Evolutionary conservation across 1,284 basidiomycete genomes (phyloP).

Genomic region (Athelia psychrophila): DNA sequence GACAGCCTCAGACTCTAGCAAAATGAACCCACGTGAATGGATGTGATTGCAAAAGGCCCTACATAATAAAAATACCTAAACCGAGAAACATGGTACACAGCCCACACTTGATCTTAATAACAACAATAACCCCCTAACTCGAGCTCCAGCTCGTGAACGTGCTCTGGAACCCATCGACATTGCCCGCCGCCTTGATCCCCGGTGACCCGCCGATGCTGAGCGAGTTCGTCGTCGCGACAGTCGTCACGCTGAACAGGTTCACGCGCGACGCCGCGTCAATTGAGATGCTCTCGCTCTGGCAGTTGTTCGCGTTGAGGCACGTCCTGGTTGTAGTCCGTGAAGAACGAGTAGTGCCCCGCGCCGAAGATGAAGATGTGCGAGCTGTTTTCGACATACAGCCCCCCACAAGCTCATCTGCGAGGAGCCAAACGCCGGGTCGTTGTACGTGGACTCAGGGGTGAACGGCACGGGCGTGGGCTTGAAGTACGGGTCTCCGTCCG

Average conservation of each 20-base stretch:
- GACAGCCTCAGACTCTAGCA: too few relatives aligned
- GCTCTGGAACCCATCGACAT: slow-evolving; percentile 53
- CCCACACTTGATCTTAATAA: too few relatives aligned
- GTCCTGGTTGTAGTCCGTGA: slow-evolving; percentile 45
- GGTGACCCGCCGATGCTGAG: slow-evolving; percentile 44
- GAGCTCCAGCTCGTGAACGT: slow-evolving; percentile 40
- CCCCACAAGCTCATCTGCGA: slow-evolving; percentile 51
- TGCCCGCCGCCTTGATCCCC: slow-evolving; percentile 40
- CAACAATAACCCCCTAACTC: too few relatives aligned
- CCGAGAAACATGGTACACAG: too few relatives aligned
- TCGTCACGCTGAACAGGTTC: slow-evolving; percentile 52
- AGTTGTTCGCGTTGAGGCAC: slow-evolving; percentile 45
- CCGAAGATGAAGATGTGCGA: slow-evolving; percentile 64
- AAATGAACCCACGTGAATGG: too few relatives aligned
- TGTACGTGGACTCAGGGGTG: slow-evolving; percentile 39
- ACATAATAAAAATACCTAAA: too few relatives aligned
- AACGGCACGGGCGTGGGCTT: slow-evolving; percentile 66
- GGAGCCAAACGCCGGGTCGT: slow-evolving; percentile 50
- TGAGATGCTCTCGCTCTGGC: slow-evolving; percentile 50
- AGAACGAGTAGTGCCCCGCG: slow-evolving; percentile 58
- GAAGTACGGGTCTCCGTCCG: slow-evolving; percentile 72
- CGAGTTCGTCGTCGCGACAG: slow-evolving; percentile 49
- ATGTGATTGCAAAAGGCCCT: too few relatives aligned
- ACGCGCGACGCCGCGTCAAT: slow-evolving; percentile 43
- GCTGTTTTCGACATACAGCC: slow-evolving; percentile 49